Evolutionary conservation across 2,329 filamentous ascomycete species (phyloP).

Genomic region (Knufia petricola): DNA sequence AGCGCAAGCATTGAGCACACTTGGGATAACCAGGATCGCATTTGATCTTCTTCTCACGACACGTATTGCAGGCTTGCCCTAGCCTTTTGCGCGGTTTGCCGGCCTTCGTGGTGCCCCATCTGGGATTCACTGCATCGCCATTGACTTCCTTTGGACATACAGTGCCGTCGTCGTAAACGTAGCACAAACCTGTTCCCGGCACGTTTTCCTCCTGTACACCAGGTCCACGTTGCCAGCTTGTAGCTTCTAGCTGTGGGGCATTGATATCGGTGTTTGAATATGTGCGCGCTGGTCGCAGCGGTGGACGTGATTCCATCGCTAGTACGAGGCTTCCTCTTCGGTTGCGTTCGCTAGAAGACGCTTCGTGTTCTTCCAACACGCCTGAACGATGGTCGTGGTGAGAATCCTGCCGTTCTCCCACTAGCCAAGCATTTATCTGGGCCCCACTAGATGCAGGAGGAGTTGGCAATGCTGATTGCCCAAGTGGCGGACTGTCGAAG

Average conservation of each 20-base stretch:
- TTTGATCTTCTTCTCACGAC: conserved; percentile 95
- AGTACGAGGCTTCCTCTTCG: conserved; percentile 3
- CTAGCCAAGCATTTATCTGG: not conserved
- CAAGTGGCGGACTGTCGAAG: not conserved
- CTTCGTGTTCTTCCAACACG: not conserved
- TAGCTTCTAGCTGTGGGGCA: not conserved
- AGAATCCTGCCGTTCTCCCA: not conserved
- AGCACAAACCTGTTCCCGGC: conserved; percentile 69
- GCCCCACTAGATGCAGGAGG: not conserved
- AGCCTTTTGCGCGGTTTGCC: conserved; percentile 86
- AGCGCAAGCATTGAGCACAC: conserved; percentile 87
- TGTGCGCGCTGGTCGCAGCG: not conserved
- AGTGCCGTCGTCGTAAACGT: conserved; percentile 76
- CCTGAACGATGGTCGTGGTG: not conserved
- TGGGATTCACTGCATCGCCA: conserved; percentile 76
- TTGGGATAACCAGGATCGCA: conserved; percentile 82
- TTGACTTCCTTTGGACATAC: conserved; percentile 77
- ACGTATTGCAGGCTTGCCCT: conserved; percentile 86
- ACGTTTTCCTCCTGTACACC: conserved; percentile 34
- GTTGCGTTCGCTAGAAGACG: not conserved
- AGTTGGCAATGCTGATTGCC: conserved; percentile 5
- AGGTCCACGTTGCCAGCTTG: conserved; percentile 7
- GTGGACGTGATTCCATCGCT: not conserved
- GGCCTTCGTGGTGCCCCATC: conserved; percentile 89
- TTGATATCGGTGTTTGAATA: conserved; percentile 5